These are phyloP conservation scores for Geosmithia flava DNA, from an alignment of 2,329 filamentous ascomycete species.

Conservation along the genomic window DNA sequence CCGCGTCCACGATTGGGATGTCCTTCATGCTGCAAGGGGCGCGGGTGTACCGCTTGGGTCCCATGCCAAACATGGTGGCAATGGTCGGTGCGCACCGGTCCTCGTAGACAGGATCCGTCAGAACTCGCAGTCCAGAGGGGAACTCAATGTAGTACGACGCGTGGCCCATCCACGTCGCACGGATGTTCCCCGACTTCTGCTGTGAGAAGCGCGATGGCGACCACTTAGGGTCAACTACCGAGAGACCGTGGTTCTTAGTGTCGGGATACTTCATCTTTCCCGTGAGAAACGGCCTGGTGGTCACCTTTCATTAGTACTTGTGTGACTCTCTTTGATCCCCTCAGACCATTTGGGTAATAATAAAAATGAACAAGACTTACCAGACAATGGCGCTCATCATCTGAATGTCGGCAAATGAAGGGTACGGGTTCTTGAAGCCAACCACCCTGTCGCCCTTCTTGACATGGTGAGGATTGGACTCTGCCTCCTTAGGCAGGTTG, in stretches of 20 bases:
- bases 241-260: constrained; percentile 52
- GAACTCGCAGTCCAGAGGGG: constrained; percentile 69
- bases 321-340: background rate
- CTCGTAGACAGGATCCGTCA: constrained; percentile 92
- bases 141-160: constrained; percentile 92
- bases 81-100: constrained; percentile 61
- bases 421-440: constrained; percentile 38
- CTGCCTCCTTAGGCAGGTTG: constrained; percentile 26
- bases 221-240: constrained; percentile 56
- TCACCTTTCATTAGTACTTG: background rate
- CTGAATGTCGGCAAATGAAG: constrained; percentile 21
- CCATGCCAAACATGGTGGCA: constrained; percentile 28
- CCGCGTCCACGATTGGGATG: constrained; percentile 63
- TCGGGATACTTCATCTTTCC: constrained; percentile 38
- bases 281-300: constrained; percentile 15
- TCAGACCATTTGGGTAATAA: background rate
- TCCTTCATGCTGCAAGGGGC: constrained; percentile 66
- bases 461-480: constrained; percentile 35
- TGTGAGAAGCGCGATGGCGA: constrained; percentile 35
- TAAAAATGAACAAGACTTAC: constrained; percentile 13
- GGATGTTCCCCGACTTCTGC: constrained; percentile 41
- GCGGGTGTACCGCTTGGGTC: constrained; percentile 65
- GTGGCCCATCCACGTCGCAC: constrained; percentile 91
- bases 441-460: constrained; percentile 20
- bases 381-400: constrained; percentile 17